Conservation (phyloP, 2,329 filamentous ascomycete genomes). For the Beauveria asiatica region DNA sequence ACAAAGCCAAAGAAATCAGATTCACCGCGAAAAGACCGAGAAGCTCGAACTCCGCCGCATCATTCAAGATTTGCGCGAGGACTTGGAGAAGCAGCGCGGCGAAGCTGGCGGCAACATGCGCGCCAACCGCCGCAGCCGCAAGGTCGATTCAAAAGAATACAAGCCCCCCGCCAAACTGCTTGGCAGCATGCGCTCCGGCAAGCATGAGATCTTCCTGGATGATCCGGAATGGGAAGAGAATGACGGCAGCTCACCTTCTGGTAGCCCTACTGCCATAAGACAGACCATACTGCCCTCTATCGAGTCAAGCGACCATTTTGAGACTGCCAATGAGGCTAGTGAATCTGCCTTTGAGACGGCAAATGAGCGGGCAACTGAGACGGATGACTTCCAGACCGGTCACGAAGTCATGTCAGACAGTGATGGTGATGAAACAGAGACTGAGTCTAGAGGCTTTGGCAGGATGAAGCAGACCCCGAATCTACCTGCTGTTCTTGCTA, state of each 20-base stretch:
- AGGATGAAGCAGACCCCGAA: conserved; percentile 34
- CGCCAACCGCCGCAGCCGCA: conserved; percentile 53
- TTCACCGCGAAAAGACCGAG: conserved; percentile 97
- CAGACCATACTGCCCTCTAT: conserved; percentile 17
- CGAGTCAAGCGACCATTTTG: conserved; percentile 61
- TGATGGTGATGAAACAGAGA: conserved; percentile 73
- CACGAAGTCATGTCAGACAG: conserved; percentile 68
- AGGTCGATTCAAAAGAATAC: conserved; percentile 56
- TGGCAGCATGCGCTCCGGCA: conserved; percentile 63
- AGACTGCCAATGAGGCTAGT: conserved; percentile 71
- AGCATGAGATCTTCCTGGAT: conserved; percentile 70
- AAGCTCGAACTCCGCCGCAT: conserved; percentile 93
- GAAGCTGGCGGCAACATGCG: conserved; percentile 33
- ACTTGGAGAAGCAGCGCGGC: conserved; percentile 65
- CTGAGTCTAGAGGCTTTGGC: conserved; percentile 50
- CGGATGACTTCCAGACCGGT: conserved; percentile 93
- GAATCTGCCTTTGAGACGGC: conserved; percentile 58
- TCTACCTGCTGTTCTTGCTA: conserved; percentile 27
- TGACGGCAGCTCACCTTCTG: conserved; percentile 28
- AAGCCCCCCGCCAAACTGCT: conserved; percentile 75
- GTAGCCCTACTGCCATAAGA: conserved; percentile 3
- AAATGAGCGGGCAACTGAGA: conserved; percentile 78
- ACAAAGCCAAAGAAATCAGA: conserved; percentile 86
- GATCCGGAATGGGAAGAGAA: conserved; percentile 91
- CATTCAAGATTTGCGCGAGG: conserved; percentile 89